phyloP scores from a whole-genome alignment of 2,329 filamentous ascomycete genomes.

The Ascochyta lentis region DNA sequence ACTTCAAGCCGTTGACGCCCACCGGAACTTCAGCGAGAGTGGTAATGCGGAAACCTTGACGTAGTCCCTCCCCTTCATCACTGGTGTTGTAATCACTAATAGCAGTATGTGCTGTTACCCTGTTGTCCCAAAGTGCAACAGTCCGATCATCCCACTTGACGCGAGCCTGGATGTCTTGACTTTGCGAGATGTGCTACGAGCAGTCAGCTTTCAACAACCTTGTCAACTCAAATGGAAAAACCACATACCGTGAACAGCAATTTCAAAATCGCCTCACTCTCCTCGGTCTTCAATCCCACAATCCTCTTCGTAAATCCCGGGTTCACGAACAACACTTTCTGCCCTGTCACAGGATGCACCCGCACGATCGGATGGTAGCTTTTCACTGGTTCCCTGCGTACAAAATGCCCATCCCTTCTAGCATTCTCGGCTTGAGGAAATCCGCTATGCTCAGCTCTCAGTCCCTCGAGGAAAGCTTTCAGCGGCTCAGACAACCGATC shows the following conservation, averaged over 20 bases:
- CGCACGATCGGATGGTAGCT: slow-evolving; percentile 63
- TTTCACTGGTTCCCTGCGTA: slow-evolving; percentile 45
- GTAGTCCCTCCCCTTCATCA: slow-evolving; percentile 30
- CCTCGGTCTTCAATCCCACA: slow-evolving; percentile 78
- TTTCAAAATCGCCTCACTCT: slow-evolving; percentile 75
- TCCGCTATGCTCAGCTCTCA: slow-evolving; percentile 79
- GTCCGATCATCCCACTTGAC: slow-evolving; percentile 78
- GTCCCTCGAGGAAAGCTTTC: slow-evolving; percentile 59
- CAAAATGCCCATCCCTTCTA: slow-evolving; percentile 27
- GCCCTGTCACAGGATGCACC: slow-evolving; percentile 77
- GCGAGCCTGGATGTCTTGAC: slow-evolving; percentile 72
- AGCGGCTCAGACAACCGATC: slow-evolving; percentile 40
- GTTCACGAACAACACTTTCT: slow-evolving; percentile 82
- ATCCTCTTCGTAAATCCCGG: slow-evolving; percentile 82
- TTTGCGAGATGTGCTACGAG: slow-evolving; percentile 69
- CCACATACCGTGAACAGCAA: slow-evolving; percentile 65
- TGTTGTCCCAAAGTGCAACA: slow-evolving; percentile 84
- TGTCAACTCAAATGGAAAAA: not conserved
- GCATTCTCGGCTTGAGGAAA: slow-evolving; percentile 76
- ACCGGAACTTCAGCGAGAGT: slow-evolving; percentile 30
- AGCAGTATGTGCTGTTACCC: slow-evolving; percentile 77
- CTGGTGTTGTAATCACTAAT: slow-evolving; percentile 67
- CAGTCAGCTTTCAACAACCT: slow-evolving; percentile 37
- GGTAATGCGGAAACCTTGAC: slow-evolving; percentile 36
- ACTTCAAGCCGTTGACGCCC: slow-evolving; percentile 28